Evolutionary conservation across 2,329 filamentous ascomycete species (phyloP).

Genomic region (Trichophyton schoenleinii): DNA sequence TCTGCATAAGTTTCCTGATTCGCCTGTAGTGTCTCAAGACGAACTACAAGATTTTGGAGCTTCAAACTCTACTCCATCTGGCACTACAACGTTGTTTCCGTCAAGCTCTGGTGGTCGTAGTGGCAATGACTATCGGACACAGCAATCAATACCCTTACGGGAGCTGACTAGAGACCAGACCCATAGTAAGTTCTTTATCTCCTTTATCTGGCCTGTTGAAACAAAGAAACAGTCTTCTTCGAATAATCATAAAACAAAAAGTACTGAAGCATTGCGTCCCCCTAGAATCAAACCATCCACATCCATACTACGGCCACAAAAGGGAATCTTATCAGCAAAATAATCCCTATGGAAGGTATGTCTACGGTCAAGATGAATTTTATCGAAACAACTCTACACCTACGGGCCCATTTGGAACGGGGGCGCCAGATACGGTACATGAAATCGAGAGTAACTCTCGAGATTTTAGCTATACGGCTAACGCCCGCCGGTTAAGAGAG

Average conservation of each 20-base stretch:
- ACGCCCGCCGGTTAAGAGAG: not conserved
- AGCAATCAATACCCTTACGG: not conserved
- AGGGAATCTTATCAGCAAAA: not conserved
- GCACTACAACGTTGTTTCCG: not conserved
- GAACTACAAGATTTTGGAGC: not conserved
- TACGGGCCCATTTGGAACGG: not conserved
- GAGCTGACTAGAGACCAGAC: not conserved
- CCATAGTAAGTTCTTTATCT: not conserved
- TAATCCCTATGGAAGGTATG: not conserved
- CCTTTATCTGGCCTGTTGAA: too few species aligned
- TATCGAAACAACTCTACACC: not conserved
- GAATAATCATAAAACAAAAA: too few species aligned
- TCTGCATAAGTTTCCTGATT: not conserved
- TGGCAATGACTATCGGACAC: not conserved
- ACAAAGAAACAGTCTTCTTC: too few species aligned
- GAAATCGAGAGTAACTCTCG: not conserved
- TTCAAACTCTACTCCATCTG: not conserved
- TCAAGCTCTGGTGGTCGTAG: not conserved
- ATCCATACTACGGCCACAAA: not conserved
- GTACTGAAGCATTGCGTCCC: not conserved
- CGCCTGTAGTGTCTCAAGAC: not conserved
- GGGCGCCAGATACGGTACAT: not conserved
- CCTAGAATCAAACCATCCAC: not conserved
- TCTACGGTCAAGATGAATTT: not conserved
- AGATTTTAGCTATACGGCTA: not conserved